A percentile compares a stretch with the other conserved stretches of the same genome.
phyloP scores from a whole-genome alignment of 2,329 filamentous ascomycete species.

The Elsinoe perseae region DNA sequence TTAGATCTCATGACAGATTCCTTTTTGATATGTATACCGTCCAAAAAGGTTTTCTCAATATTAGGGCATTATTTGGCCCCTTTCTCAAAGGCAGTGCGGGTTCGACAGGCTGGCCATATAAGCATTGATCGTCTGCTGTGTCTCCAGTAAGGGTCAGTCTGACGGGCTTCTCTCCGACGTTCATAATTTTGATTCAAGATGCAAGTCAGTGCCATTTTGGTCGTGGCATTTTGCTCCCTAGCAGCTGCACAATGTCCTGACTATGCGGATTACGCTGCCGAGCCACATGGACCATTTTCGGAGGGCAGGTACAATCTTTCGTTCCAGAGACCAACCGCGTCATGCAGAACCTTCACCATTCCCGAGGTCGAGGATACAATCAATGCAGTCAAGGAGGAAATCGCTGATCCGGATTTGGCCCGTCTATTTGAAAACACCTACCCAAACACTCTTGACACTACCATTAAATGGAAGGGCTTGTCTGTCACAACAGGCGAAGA shows the following conservation, averaged over 20 bases:
- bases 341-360: conserved; percentile 42
- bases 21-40: neutral
- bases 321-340: conserved; percentile 37
- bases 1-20: conserved; percentile 9
- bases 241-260: conserved; percentile 35
- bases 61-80: neutral
- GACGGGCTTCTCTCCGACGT: neutral
- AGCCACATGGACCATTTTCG: conserved; percentile 38
- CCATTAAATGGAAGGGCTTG: conserved; percentile 60
- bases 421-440: conserved; percentile 65
- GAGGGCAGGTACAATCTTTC: conserved; percentile 39
- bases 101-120: neutral
- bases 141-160: too few relatives aligned
- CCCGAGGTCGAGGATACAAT: conserved; percentile 36
- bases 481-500: conserved; percentile 54
- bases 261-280: conserved; percentile 36
- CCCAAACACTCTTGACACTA: conserved; percentile 68
- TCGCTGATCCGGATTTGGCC: conserved; percentile 53
- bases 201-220: neutral
- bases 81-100: neutral
- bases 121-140: neutral
- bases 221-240: neutral
- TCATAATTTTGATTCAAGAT: neutral
- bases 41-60: neutral
- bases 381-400: conserved; percentile 27